Evolutionary conservation across 768 basidiomycete species (phyloP).

Genomic region (Lanmaoa pseudosensibilis): DNA sequence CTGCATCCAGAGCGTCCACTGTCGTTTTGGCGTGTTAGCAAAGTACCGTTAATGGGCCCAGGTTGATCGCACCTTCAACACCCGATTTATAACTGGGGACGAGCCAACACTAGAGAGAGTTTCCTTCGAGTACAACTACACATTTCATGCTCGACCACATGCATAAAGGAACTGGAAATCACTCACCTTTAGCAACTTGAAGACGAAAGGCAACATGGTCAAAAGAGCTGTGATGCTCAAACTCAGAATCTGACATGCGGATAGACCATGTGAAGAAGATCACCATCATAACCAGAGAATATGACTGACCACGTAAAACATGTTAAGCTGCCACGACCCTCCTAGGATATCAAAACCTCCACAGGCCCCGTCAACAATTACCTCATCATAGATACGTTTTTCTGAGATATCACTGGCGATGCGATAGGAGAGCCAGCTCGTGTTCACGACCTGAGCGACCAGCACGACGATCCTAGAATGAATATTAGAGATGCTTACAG

Average conservation of each 20-base stretch:
- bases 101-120: constrained; percentile 53
- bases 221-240: constrained; percentile 40
- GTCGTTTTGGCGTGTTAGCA: background rate
- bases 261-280: constrained; percentile 3
- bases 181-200: constrained; percentile 44
- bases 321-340: constrained; percentile 40
- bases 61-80: constrained; percentile 44
- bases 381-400: constrained; percentile 32
- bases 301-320: constrained; percentile 35
- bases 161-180: background rate
- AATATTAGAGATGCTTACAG: background rate
- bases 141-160: background rate
- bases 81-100: constrained; percentile 40
- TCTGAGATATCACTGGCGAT: constrained; percentile 36
- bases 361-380: constrained; percentile 42
- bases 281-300: background rate
- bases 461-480: constrained; percentile 36
- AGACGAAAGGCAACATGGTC: constrained; percentile 39
- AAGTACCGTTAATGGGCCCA: background rate
- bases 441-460: constrained; percentile 45
- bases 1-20: constrained; percentile 52
- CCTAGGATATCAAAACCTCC: constrained; percentile 41
- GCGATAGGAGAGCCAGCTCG: constrained; percentile 49
- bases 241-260: constrained; percentile 38
- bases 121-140: constrained; percentile 44